A percentile compares a stretch with the other conserved stretches of the same genome.
These are phyloP conservation scores for Fusarium robinianum DNA, from an alignment of 2,329 filamentous ascomycete genomes.

Conservation along the genomic window DNA sequence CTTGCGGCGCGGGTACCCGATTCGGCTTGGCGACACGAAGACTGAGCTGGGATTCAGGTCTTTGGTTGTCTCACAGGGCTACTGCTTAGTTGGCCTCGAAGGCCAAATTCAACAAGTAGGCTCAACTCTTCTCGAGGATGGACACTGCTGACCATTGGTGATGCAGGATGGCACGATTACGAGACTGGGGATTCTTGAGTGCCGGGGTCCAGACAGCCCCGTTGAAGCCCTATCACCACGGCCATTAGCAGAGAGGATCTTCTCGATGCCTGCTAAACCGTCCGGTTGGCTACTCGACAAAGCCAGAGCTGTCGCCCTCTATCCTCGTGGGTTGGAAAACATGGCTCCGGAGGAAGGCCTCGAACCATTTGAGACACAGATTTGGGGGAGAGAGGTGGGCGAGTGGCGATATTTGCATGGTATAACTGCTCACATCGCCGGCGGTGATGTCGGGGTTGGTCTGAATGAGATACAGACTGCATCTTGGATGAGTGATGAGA, in stretches of 20 bases:
- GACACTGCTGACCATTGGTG: neutral
- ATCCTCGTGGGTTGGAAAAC: neutral
- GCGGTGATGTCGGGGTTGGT: too few species aligned
- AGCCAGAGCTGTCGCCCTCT: neutral
- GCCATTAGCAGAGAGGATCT: neutral
- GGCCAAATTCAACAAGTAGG: slow-evolving; percentile 3
- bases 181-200: neutral
- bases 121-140: too few species aligned
- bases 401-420: too few species aligned
- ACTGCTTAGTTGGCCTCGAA: neutral
- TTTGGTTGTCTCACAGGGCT: neutral
- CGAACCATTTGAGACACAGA: too few species aligned
- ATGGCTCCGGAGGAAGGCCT: too few species aligned
- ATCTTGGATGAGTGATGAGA: too few species aligned
- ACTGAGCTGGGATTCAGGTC: neutral
- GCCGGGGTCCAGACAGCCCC: neutral
- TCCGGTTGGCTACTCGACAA: neutral
- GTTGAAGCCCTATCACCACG: neutral
- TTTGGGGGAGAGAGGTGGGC: too few species aligned
- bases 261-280: neutral
- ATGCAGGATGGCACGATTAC: slow-evolving; percentile 7
- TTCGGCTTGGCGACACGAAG: neutral
- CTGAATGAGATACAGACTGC: too few species aligned
- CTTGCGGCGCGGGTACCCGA: neutral
- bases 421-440: too few species aligned